phyloP scores from a whole-genome alignment of 177 flowering plant genomes.

The Vitis hybrid region DNA sequence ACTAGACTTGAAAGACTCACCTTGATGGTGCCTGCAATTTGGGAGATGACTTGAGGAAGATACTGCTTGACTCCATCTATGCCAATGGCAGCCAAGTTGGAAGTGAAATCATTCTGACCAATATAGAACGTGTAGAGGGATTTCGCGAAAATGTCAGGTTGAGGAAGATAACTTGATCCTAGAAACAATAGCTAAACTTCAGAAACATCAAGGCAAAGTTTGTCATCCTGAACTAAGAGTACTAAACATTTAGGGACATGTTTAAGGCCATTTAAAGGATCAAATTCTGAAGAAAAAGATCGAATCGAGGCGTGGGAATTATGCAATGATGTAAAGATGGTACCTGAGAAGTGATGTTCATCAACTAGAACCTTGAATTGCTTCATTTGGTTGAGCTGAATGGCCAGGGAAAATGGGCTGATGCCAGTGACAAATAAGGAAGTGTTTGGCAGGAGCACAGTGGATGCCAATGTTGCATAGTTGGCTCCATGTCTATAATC shows the following conservation, averaged over 20 bases:
- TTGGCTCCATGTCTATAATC: conserved; percentile 81
- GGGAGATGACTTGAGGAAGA: conserved; percentile 60
- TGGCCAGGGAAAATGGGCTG: conserved; percentile 83
- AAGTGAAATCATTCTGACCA: conserved; percentile 91
- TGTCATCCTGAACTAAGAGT: too few species aligned
- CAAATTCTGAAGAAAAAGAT: neutral
- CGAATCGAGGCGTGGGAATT: too few species aligned
- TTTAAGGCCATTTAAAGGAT: neutral
- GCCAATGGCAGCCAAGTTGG: conserved; percentile 47
- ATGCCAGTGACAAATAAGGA: conserved; percentile 78
- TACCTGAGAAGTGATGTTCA: conserved; percentile 35
- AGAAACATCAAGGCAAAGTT: too few species aligned
- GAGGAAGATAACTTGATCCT: conserved; percentile 51
- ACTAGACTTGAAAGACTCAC: conserved; percentile 21
- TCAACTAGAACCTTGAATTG: conserved; percentile 53
- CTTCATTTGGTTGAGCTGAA: conserved; percentile 94
- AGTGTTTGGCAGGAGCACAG: conserved; percentile 77
- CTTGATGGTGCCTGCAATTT: conserved; percentile 61
- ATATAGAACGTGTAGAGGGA: conserved; percentile 82
- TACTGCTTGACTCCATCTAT: conserved; percentile 50
- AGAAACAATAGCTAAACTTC: neutral
- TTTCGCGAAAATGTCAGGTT: conserved; percentile 53
- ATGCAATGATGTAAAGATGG: neutral
- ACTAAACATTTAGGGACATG: too few species aligned
- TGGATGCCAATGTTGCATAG: conserved; percentile 88